phyloP scores from a whole-genome alignment of 495 filamentous ascomycete genomes.

The Collariella sp. region DNA sequence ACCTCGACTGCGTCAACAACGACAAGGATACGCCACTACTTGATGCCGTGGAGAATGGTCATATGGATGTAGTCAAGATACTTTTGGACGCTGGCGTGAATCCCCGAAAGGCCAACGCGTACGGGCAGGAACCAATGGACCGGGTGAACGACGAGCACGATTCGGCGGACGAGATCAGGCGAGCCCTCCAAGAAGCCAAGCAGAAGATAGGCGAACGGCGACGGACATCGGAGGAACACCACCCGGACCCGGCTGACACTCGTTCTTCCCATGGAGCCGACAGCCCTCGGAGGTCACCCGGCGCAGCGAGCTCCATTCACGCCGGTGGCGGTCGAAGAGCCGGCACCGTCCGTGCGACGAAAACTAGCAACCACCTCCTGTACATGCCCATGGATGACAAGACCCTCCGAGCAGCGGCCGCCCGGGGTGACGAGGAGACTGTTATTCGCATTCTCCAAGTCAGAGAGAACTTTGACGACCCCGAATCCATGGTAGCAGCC shows the following conservation, averaged over 20 bases:
- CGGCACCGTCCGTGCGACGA: constrained; percentile 42
- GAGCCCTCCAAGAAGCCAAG: constrained; percentile 45
- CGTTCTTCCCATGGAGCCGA: constrained; percentile 60
- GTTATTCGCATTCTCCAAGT: constrained; percentile 75
- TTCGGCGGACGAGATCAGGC: constrained; percentile 49
- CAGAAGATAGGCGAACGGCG: constrained; percentile 41
- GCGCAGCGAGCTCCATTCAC: constrained; percentile 30
- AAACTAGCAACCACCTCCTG: constrained; percentile 46
- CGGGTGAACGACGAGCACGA: constrained; percentile 63
- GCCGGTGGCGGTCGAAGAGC: constrained; percentile 31
- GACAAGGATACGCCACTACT: constrained; percentile 90
- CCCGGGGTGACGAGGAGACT: constrained; percentile 70
- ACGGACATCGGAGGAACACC: constrained; percentile 58
- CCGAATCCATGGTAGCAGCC: constrained; percentile 78
- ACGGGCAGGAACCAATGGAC: constrained; percentile 81
- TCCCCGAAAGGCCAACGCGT: constrained; percentile 74
- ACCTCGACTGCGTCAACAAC: constrained; percentile 67
- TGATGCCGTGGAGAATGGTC: constrained; percentile 91
- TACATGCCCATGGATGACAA: constrained; percentile 53
- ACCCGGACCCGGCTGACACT: constrained; percentile 45
- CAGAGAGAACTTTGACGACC: constrained; percentile 58
- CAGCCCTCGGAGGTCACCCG: constrained; percentile 58
- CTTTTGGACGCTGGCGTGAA: constrained; percentile 80
- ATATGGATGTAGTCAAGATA: constrained; percentile 81
- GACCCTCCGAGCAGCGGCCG: constrained; percentile 72